phyloP scores from a whole-genome alignment of 352 stramenopile species.

The Phytophthora boehmeriae region DNA sequence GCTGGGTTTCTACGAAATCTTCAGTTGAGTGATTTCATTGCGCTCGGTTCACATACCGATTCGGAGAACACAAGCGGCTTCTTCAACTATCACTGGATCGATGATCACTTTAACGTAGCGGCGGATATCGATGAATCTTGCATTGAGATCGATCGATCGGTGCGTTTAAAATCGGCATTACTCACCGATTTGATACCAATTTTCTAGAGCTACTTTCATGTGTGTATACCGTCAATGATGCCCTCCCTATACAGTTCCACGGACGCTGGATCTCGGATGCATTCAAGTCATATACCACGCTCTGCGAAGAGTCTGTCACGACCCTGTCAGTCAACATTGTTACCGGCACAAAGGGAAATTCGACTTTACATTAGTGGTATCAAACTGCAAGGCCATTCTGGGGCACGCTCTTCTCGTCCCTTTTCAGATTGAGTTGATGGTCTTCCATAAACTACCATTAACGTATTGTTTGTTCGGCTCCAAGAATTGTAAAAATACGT shows the following conservation, averaged over 20 bases:
- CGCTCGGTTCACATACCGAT: not conserved
- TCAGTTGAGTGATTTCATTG: slow-evolving; percentile 7
- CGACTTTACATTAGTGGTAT: slow-evolving; percentile 5
- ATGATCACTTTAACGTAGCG: slow-evolving; percentile 22
- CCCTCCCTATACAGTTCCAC: not conserved
- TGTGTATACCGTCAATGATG: not conserved
- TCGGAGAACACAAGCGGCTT: not conserved
- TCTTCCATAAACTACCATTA: slow-evolving; percentile 3
- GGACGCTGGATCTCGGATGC: not conserved
- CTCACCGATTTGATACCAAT: too few relatives aligned
- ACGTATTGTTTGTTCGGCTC: not conserved
- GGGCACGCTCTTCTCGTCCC: slow-evolving; percentile 1
- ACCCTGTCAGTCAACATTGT: slow-evolving; percentile 5
- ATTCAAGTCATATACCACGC: not conserved
- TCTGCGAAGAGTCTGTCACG: slow-evolving; percentile 3
- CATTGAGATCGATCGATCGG: slow-evolving; percentile 1
- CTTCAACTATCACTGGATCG: slow-evolving; percentile 27
- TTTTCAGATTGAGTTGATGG: slow-evolving; percentile 4
- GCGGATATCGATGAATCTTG: not conserved
- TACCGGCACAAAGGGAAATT: slow-evolving; percentile 1
- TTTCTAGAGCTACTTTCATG: too few relatives aligned
- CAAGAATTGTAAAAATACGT: too few relatives aligned
- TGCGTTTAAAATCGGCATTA: slow-evolving; percentile 2
- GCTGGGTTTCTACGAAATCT: slow-evolving; percentile 20
- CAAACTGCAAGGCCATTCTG: not conserved